Evolutionary conservation across 1,284 basidiomycete species (phyloP), one percentile per base, ranked within the genome.

Genomic region (Chalciporus sp.): DNA sequence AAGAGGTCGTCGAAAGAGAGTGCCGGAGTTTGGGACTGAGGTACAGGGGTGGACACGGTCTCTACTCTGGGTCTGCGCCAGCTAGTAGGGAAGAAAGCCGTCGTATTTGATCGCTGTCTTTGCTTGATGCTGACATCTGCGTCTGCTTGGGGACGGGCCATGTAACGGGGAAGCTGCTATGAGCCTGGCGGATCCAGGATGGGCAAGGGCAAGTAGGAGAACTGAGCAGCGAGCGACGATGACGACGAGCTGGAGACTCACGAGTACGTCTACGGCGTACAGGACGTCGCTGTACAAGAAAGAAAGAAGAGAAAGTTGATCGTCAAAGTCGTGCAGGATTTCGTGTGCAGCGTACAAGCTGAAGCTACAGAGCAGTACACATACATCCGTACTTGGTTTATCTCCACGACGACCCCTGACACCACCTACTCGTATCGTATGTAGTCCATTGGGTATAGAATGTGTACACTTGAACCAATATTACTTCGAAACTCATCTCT

Each of bases 1-100:
- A 85, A 76, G 27, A 85, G 74, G 31, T 69, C 75, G 39, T 80
- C 76, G 23, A 83, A 62, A 1, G 78, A 61, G 8, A 80, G 68
- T 49, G 42, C 54, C 53, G 50, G 69, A 53, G 52, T 42, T n/a
- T 56, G 62, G 27, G 54, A 49, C 17, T 62, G 60, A 12, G 63
- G 58, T 42, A 35, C 37, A 8, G 71, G 60, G 20, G 63, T 57
- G 2, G 73, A 61, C 23, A 66, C 60, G 33, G 70, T 65, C 61
- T 78, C 70, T 48, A 66, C 39, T 59, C 72, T 74, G 44, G 70
- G 66, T 47, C 74, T 72, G 31, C 76, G 75, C 80, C 80, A 82
- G 29, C 65, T 62, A 0, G 64, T 51, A n/a, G 62, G 56, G 56
- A 72, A 74, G 51, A 75, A 74, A 11, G 74, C 65, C 33, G 68